phyloP scores from a whole-genome alignment of 768 basidiomycete genomes.

The Russula olivacea region DNA sequence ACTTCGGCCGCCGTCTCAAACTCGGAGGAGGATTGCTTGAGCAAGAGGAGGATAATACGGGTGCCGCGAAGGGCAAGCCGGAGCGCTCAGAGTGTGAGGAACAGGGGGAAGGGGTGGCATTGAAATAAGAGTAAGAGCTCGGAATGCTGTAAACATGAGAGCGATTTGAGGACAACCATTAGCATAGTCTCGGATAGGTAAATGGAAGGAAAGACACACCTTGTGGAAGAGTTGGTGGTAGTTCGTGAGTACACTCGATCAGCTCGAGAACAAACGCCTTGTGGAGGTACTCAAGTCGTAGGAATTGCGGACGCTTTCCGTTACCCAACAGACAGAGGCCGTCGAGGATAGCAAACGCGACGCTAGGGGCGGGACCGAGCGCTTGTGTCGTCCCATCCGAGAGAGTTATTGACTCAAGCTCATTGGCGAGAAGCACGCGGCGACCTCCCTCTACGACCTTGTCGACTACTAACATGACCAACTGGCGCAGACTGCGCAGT shows the following conservation, averaged over 20 bases:
- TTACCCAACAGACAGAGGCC: no score
- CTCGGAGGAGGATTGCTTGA: constrained; percentile 84
- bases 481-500: constrained; percentile 70
- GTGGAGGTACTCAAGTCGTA: constrained; percentile 82
- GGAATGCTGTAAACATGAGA: no score
- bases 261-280: constrained; percentile 96
- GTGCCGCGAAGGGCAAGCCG: constrained; percentile 77
- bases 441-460: constrained; percentile 80
- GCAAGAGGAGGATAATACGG: constrained; percentile 85
- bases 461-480: constrained; percentile 97
- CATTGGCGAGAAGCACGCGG: constrained; percentile 32
- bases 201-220: constrained; percentile 37
- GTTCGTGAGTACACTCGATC: constrained; percentile 81
- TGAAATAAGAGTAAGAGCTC: constrained; percentile 33
- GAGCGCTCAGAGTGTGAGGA: constrained; percentile 83
- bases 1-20: constrained; percentile 71
- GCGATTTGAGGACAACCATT: no score
- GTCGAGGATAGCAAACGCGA: constrained; percentile 62
- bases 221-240: constrained; percentile 82
- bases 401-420: constrained; percentile 44
- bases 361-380: no score
- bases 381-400: constrained; percentile 47
- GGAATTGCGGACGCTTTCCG: no score
- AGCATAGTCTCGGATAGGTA: not conserved
- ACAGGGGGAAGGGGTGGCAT: constrained; percentile 74